Evolutionary conservation across 2,329 filamentous ascomycete genomes (phyloP), one percentile per base, ranked within the genome.

Genomic region (Trichoderma arundinaceum): DNA sequence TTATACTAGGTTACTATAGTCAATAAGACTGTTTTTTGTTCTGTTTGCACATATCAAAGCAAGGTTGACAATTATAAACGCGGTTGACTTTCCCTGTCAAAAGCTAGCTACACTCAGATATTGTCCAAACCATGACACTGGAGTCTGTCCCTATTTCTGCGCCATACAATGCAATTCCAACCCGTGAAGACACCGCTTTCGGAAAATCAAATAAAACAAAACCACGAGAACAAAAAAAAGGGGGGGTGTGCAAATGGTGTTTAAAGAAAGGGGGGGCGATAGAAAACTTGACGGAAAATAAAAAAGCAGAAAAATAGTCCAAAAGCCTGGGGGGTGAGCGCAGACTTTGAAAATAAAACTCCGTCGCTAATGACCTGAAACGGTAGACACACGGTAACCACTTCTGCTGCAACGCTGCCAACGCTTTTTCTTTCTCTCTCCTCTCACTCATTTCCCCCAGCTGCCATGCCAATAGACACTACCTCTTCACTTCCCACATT

Each of bases 311-410:
- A 52, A 52, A 49, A 60, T 8, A 60, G n/a, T 22, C 44, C 33
- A 60, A 10, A 62, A 56, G 60, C n/a, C 48, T 62, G 49, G 10
- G 22, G 38, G 22, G 35, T 12, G 28, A 62, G 38, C 38, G 19
- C 41, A 64, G 44, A 51, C 43, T 43, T 48, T 13, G 19, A 43
- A 44, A 46, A 59, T n/a, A 19, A 65, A 78, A 78, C 77, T 77
- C 77, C 77, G 71, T 77, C 77, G 77, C 77, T 78, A 73, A 78
- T 79, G 77, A 74, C 61, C 38, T 53, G 39, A 46, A 46, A 44
- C 28, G 35, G 59, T 38, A 43, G 52, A 48, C 61, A 64, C 33
- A 33, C 35, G 22, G 52, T 13, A 48, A 43, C 44, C 44, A 33
- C 35, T 57, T 64, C 38, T 44, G 58, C 38, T 62, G 48, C 46